Evolutionary conservation across 768 basidiomycete species (phyloP), one percentile per base, ranked within the genome.

Genomic region (Boletus reticulatus): DNA sequence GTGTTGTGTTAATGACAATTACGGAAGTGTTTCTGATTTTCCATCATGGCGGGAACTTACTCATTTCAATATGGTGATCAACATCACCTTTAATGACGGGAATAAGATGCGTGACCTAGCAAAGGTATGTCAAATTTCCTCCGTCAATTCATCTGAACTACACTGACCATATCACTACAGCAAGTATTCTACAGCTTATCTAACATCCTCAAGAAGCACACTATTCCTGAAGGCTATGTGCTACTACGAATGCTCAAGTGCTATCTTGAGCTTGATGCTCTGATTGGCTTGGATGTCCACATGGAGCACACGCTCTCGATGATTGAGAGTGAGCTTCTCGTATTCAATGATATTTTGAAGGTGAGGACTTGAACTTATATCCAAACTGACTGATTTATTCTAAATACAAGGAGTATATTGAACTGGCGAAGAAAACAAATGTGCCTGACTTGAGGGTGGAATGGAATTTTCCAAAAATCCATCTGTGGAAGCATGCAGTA

Each of bases 381-480:
- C 17, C 10, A 29, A 14, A 17, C 17, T 17, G 27, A 27, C 29
- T 45, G 27, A 29, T 45, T 11, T 5, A 31, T 31, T 11, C 43
- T 29, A 27, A 27, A 27, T 29, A 7, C 14, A 16, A 44, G 43
- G 43, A 44, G 29, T 44, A 44, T 16, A 32, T 45, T 7, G 11
- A 27, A 27, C 27, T 27, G 27, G 27, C n/a, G 2, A 12, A 7
- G 11, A n/a, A n/a, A 31, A 31, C 29, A 4, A 20, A 19, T 4
- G 14, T 34, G n/a, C 8, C 13, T 0, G 6, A 5, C 13, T 22
- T 47, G 31, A 34, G 34, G 6, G 5, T 34, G 11, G 14, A 61
- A 19, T 75, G 72, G 70, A 52, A 73, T 27, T 76, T 75, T 43
- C 73, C 70, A 0, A 77, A 78, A 56, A 47, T 55, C 0, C 76